A percentile compares a stretch with the other conserved stretches of the same genome.
phyloP scores from a whole-genome alignment of 225 moss, liverwort and hornwort genomes.

The Pseudisothecium myosuroides region DNA sequence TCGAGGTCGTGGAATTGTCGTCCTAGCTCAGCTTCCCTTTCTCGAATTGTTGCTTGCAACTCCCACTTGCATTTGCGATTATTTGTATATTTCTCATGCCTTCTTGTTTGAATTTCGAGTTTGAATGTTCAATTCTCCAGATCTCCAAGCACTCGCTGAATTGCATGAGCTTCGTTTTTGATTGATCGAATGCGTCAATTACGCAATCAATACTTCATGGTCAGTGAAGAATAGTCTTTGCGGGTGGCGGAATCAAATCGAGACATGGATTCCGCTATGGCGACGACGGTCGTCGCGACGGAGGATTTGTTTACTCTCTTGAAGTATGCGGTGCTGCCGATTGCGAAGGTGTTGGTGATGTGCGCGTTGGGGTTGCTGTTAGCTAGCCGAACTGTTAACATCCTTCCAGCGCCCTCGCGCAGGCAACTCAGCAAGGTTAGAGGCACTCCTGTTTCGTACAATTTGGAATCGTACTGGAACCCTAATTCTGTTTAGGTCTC shows the following conservation, averaged over 20 bases:
- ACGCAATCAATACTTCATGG: background rate
- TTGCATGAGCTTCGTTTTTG: background rate
- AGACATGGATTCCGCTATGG: slow-evolving; percentile 8
- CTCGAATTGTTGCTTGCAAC: background rate
- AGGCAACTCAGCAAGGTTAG: slow-evolving; percentile 78
- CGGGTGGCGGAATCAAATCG: background rate
- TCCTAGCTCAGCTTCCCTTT: too few relatives aligned
- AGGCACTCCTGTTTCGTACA: background rate
- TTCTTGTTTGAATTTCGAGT: too few relatives aligned
- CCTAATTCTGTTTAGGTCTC: background rate
- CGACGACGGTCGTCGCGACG: background rate
- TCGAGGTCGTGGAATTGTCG: background rate
- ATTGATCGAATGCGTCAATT: background rate
- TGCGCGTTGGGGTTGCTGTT: slow-evolving; percentile 63
- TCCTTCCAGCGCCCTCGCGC: slow-evolving; percentile 60
- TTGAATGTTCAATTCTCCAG: background rate
- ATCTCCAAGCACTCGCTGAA: background rate
- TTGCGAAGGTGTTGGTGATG: slow-evolving; percentile 89
- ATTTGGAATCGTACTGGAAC: background rate
- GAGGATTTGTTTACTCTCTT: slow-evolving; percentile 37
- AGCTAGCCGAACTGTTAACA: slow-evolving; percentile 51
- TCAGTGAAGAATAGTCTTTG: background rate
- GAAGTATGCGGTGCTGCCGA: slow-evolving; percentile 67
- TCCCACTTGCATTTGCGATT: background rate
- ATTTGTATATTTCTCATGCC: too few relatives aligned